Conservation (phyloP, 495 filamentous ascomycete species). For the Immersiella caudata region DNA sequence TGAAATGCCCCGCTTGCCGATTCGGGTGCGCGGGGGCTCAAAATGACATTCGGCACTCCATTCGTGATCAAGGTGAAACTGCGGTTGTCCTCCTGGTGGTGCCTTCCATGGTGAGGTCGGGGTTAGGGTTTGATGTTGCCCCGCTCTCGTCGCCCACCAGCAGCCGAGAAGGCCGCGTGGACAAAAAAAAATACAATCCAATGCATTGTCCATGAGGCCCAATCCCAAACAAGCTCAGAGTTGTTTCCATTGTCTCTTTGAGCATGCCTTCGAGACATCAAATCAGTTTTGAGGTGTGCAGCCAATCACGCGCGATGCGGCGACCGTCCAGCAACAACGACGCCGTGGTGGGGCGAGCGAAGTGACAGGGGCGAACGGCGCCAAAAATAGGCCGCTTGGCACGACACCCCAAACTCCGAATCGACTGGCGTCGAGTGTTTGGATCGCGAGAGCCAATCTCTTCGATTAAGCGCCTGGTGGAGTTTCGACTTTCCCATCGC, state of each 20-base stretch:
- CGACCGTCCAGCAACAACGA: not conserved
- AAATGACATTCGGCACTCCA: not conserved
- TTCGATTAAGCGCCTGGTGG: constrained; percentile 8
- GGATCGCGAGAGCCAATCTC: not conserved
- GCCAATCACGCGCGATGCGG: not conserved
- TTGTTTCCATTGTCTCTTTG: not conserved
- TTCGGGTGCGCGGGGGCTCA: not conserved
- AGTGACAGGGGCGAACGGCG: not conserved
- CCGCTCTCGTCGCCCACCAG: too few species aligned
- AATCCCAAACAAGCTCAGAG: not conserved
- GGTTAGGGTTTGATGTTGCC: too few species aligned
- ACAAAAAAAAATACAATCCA: too few species aligned
- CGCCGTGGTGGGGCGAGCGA: constrained; percentile 1
- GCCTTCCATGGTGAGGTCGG: not conserved
- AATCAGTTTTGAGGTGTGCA: not conserved
- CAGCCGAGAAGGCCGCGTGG: too few species aligned
- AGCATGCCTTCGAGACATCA: not conserved
- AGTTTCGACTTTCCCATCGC: constrained; percentile 14
- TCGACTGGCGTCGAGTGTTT: constrained; percentile 2
- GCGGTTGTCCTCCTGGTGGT: not conserved
- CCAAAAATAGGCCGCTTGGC: constrained; percentile 16
- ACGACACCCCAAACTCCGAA: not conserved
- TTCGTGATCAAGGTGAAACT: too few species aligned
- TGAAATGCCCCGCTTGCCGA: constrained; percentile 6
- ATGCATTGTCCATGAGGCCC: not conserved